A percentile compares a stretch with the other conserved stretches of the same genome.
phyloP scores from a whole-genome alignment of 495 filamentous ascomycete species.

The Penicillium herquei region DNA sequence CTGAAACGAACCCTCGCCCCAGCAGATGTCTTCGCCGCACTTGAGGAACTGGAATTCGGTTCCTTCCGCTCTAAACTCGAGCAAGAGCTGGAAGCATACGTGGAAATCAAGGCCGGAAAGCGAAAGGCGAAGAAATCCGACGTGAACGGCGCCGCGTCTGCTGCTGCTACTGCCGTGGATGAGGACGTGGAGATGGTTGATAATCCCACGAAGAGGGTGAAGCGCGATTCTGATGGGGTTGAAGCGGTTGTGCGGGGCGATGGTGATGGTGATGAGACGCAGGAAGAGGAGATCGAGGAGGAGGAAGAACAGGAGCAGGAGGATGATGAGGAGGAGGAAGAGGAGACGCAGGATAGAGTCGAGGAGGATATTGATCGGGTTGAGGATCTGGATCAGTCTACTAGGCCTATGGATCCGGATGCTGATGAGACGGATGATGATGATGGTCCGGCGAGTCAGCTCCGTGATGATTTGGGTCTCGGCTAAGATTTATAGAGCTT shows the following conservation, averaged over 20 bases:
- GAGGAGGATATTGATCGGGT: constrained; percentile 65
- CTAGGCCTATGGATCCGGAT: constrained; percentile 38
- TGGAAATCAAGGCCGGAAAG: constrained; percentile 63
- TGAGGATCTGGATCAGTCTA: constrained; percentile 53
- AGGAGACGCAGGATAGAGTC: constrained; percentile 35
- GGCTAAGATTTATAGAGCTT: constrained; percentile 17
- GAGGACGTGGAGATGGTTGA: constrained; percentile 41
- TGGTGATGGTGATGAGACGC: constrained; percentile 51
- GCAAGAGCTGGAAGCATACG: constrained; percentile 58
- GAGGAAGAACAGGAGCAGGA: constrained; percentile 56
- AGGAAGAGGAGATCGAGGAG: constrained; percentile 51
- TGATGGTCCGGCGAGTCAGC: constrained; percentile 40
- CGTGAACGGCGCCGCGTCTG: constrained; percentile 25
- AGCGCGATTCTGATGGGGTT: constrained; percentile 37
- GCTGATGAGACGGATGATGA: constrained; percentile 46
- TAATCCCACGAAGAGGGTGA: constrained; percentile 47
- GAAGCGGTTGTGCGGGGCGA: constrained; percentile 42
- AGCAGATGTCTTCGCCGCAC: constrained; percentile 75
- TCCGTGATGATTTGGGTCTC: constrained; percentile 42
- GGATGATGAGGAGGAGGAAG: constrained; percentile 46
- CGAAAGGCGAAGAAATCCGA: constrained; percentile 58
- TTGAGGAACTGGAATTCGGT: constrained; percentile 81
- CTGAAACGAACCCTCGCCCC: constrained; percentile 86
- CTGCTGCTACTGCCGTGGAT: constrained; percentile 34
- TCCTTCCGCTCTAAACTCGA: constrained; percentile 65